A percentile compares a stretch with the other conserved stretches of the same genome.
Conservation (phyloP, 805 yeast genomes). For the Dipodascus geniculatus region DNA sequence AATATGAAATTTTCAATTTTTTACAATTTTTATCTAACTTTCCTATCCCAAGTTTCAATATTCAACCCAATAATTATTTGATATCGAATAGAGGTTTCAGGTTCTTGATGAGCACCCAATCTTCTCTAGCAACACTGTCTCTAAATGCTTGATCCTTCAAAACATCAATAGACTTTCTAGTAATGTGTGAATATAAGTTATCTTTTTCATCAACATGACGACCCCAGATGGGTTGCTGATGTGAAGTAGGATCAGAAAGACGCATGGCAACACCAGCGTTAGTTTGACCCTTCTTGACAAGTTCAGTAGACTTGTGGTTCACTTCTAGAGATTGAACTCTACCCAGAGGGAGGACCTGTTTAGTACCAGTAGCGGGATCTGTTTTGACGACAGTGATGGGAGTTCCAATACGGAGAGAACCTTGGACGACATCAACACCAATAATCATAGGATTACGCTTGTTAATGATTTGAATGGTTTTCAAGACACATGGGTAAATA, state of each 20-base stretch:
- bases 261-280: constrained; percentile 98
- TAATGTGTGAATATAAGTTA: constrained; percentile 74
- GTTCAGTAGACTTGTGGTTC: constrained; percentile 72
- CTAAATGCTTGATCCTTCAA: constrained; percentile 97
- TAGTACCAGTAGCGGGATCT: constrained; percentile 76
- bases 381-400: constrained; percentile 89
- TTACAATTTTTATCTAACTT: too few relatives aligned
- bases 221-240: constrained; percentile 96
- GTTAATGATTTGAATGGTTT: constrained; percentile 91
- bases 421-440: constrained; percentile 96
- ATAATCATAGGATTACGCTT: constrained; percentile 98
- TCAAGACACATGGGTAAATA: constrained; percentile 88
- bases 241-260: constrained; percentile 73
- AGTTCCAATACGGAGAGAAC: constrained; percentile 79
- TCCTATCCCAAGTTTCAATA: not conserved
- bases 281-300: constrained; percentile 88
- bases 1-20: too few relatives aligned
- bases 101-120: constrained; percentile 85
- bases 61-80: constrained; percentile 28
- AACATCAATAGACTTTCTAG: constrained; percentile 90
- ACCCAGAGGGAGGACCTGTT: constrained; percentile 61
- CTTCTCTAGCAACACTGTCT: constrained; percentile 85
- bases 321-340: constrained; percentile 89
- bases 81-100: constrained; percentile 84
- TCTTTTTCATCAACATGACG: constrained; percentile 96